A percentile compares a stretch with the other conserved stretches of the same genome.
These are phyloP conservation scores for Dendryphion nanum DNA, from an alignment of 2,329 filamentous ascomycete species.

Conservation along the genomic window DNA sequence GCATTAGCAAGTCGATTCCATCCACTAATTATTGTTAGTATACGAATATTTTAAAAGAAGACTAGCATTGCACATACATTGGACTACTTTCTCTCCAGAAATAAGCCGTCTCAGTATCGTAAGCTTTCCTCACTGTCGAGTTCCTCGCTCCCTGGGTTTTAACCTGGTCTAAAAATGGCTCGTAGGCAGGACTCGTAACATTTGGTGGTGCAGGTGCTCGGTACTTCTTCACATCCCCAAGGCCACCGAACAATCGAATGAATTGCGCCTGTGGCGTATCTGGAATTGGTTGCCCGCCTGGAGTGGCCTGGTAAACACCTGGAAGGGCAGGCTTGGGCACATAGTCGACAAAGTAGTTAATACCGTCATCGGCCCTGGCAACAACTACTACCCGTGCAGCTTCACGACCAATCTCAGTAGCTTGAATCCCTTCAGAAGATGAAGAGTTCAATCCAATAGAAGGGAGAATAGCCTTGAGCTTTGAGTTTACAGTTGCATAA, in stretches of 20 bases:
- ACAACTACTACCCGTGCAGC: conserved; percentile 17
- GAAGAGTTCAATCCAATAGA: conserved; percentile 18
- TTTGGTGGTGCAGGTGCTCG: conserved; percentile 19
- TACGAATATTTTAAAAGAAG: neutral
- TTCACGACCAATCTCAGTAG: conserved; percentile 15
- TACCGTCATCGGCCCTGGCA: conserved; percentile 20
- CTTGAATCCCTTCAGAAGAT: conserved; percentile 12
- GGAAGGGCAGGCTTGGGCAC: conserved; percentile 5
- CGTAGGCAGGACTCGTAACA: conserved; percentile 16
- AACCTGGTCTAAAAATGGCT: conserved; percentile 16
- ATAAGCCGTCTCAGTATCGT: conserved; percentile 25
- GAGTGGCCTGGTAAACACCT: conserved; percentile 23
- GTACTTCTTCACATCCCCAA: conserved; percentile 22
- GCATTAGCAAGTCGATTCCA: conserved; percentile 26
- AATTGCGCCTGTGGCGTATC: conserved; percentile 26
- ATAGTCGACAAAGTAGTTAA: conserved; percentile 24
- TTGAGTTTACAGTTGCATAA: conserved; percentile 21
- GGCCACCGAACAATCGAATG: conserved; percentile 19
- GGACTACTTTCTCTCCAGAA: conserved; percentile 27
- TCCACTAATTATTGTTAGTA: conserved; percentile 2
- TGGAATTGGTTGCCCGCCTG: conserved; percentile 18
- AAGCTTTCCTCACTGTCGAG: conserved; percentile 19
- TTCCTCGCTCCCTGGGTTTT: conserved; percentile 22
- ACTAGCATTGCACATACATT: conserved; percentile 6
- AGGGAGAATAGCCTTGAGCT: conserved; percentile 14